phyloP scores from a whole-genome alignment of 2,329 filamentous ascomycete species.

The Aaosphaeria arxii region DNA sequence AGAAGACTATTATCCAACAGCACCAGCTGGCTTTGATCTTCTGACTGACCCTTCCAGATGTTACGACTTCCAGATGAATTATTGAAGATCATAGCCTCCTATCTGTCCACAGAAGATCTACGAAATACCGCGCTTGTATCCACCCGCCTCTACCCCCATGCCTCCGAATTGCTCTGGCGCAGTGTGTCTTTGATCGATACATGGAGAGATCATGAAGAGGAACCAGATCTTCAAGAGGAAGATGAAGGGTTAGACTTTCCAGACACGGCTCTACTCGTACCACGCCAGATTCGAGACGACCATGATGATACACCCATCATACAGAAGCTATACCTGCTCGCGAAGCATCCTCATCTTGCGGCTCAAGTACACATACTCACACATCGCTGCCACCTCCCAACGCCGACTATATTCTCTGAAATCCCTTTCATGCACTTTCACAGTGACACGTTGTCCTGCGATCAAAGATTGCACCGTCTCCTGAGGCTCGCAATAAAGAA shows the following conservation, averaged over 20 bases:
- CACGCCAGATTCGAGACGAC: conserved; percentile 18
- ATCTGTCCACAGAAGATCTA: conserved; percentile 30
- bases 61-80: conserved; percentile 42
- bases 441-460: conserved; percentile 37
- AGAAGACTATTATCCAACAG: neutral
- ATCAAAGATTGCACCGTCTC: conserved; percentile 39
- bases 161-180: conserved; percentile 40
- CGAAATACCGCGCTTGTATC: conserved; percentile 32
- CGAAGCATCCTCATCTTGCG: conserved; percentile 41
- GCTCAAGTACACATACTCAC: conserved; percentile 42
- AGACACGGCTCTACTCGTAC: neutral
- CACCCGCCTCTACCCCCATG: conserved; percentile 32
- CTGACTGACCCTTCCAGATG: conserved; percentile 12
- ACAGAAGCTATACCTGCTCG: conserved; percentile 41
- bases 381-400: conserved; percentile 46
- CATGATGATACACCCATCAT: conserved; percentile 44
- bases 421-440: conserved; percentile 41
- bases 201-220: conserved; percentile 23
- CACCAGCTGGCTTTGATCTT: no score
- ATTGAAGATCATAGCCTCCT: conserved; percentile 37
- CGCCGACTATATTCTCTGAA: conserved; percentile 44
- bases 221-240: neutral
- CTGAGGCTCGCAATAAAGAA: conserved; percentile 37
- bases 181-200: conserved; percentile 41
- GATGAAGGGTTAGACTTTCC: neutral